phyloP scores from a whole-genome alignment of 2,329 filamentous ascomycete genomes.

The Cladorrhinum sp. region DNA sequence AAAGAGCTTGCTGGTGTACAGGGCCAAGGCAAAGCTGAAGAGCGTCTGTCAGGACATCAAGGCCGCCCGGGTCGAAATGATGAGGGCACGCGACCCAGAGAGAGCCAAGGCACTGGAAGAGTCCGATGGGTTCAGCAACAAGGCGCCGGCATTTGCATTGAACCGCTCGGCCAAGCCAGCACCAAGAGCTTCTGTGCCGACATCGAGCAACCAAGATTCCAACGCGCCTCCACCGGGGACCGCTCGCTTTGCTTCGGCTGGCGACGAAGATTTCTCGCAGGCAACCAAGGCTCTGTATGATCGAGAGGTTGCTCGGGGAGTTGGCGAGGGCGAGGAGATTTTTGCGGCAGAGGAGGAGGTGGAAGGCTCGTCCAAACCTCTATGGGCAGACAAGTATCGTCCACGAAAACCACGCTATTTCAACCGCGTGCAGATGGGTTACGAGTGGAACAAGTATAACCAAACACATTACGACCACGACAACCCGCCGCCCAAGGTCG shows the following conservation, averaged over 20 bases:
- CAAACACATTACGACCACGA: constrained; percentile 99
- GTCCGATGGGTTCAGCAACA: constrained; percentile 37
- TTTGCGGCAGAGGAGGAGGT: constrained; percentile 88
- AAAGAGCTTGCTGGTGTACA: constrained; percentile 81
- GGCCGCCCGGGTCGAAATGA: constrained; percentile 61
- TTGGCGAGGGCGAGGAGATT: constrained; percentile 92
- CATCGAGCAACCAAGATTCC: constrained; percentile 27
- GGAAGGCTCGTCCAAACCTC: constrained; percentile 59
- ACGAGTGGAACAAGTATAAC: constrained; percentile 99
- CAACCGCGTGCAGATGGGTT: constrained; percentile 97
- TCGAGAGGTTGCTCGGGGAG: constrained; percentile 83
- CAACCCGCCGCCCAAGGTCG: constrained; percentile 94
- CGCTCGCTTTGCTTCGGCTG: constrained; percentile 65
- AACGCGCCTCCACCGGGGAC: constrained; percentile 51
- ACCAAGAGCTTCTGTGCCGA: constrained; percentile 11
- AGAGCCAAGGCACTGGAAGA: constrained; percentile 52
- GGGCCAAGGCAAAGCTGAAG: constrained; percentile 81
- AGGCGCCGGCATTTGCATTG: constrained; percentile 33
- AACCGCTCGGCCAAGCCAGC: constrained; percentile 24
- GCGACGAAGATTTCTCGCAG: constrained; percentile 78
- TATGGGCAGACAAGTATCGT: constrained; percentile 81
- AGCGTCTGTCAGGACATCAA: constrained; percentile 75
- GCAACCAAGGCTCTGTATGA: constrained; percentile 88
- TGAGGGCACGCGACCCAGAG: constrained; percentile 65
- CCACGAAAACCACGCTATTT: constrained; percentile 95